Conservation (phyloP, 2,329 filamentous ascomycete species). For the Volutella citrinella region DNA sequence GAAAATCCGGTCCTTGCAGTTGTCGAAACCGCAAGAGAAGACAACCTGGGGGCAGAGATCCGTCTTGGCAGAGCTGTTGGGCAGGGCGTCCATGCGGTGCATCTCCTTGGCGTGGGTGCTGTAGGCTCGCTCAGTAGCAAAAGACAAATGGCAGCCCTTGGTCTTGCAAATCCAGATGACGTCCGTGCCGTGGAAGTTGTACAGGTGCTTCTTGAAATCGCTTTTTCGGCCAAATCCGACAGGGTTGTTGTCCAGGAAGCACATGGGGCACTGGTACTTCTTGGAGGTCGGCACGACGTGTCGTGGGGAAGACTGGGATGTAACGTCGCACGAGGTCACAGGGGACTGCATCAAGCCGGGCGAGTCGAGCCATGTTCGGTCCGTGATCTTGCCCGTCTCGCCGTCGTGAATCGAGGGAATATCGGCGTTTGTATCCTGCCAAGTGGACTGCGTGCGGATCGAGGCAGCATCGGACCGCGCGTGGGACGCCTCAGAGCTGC, state of each 20-base stretch:
- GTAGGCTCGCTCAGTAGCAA: constrained; percentile 44
- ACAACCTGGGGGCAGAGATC: constrained; percentile 43
- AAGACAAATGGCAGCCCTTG: constrained; percentile 39
- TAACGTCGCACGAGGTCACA: constrained; percentile 29
- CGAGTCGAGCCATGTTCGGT: constrained; percentile 40
- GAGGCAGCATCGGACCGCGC: constrained; percentile 38
- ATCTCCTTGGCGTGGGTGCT: constrained; percentile 42
- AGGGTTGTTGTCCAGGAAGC: constrained; percentile 42
- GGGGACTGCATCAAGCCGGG: constrained; percentile 36
- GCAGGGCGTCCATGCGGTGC: constrained; percentile 39
- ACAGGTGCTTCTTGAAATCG: constrained; percentile 48
- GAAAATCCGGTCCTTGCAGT: constrained; percentile 41
- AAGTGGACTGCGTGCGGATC: constrained; percentile 37
- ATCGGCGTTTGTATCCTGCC: constrained; percentile 33
- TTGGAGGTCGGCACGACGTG: constrained; percentile 37
- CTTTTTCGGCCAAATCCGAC: constrained; percentile 46
- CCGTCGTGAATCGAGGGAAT: constrained; percentile 33
- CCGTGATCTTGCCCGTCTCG: constrained; percentile 31
- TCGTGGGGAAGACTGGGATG: constrained; percentile 35
- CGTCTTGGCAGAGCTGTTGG: constrained; percentile 38
- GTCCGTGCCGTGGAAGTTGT: constrained; percentile 44
- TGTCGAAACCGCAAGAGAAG: constrained; percentile 41
- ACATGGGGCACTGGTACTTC: constrained; percentile 45
- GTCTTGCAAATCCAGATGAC: constrained; percentile 42
- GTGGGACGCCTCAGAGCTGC: constrained; percentile 38